A percentile compares a stretch with the other conserved stretches of the same genome.
Conservation (phyloP, 257 asterid species). For the Schizonepeta tenuifolia region DNA sequence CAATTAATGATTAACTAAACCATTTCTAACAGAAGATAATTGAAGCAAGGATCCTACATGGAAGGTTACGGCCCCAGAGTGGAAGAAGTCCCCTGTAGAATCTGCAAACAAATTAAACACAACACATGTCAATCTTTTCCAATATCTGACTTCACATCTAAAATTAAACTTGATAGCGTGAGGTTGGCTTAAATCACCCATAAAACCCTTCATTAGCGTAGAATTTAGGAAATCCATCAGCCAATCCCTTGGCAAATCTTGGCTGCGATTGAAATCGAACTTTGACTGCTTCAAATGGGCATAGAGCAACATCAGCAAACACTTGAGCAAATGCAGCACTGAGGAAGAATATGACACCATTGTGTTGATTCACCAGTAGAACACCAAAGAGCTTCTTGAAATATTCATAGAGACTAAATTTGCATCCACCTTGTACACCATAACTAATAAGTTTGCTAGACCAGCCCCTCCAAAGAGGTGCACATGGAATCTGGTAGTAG, state of each 20-base stretch:
- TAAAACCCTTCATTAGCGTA: conserved; percentile 58
- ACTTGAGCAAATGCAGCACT: conserved; percentile 79
- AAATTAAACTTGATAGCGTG: conserved; percentile 1
- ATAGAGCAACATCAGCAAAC: conserved; percentile 80
- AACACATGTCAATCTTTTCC: conserved; percentile 15
- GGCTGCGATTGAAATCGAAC: conserved; percentile 66
- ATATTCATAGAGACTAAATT: conserved; percentile 72
- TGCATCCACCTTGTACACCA: conserved; percentile 75
- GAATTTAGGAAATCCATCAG: conserved; percentile 72
- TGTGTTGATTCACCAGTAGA: conserved; percentile 49
- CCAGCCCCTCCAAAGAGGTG: conserved; percentile 79
- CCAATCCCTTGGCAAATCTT: conserved; percentile 64
- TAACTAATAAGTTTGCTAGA: conserved; percentile 76
- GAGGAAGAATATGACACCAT: conserved; percentile 62
- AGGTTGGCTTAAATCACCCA: conserved; percentile 44
- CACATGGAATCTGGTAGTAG: background rate
- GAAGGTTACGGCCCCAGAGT: conserved; percentile 84
- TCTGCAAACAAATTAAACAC: conserved; percentile 46
- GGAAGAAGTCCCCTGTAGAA: conserved; percentile 73
- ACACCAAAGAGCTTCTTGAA: conserved; percentile 65
- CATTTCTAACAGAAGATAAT: conserved; percentile 2
- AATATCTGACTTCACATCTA: conserved; percentile 4
- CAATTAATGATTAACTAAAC: too few species aligned
- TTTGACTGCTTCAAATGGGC: conserved; percentile 85
- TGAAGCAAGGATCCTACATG: conserved; percentile 53